Percentiles rank a stretch among this genome's conserved stretches.
Evolutionary conservation across 192 early-diverging fungal species (phyloP).

Genomic region (Geranomyces michiganensis): DNA sequence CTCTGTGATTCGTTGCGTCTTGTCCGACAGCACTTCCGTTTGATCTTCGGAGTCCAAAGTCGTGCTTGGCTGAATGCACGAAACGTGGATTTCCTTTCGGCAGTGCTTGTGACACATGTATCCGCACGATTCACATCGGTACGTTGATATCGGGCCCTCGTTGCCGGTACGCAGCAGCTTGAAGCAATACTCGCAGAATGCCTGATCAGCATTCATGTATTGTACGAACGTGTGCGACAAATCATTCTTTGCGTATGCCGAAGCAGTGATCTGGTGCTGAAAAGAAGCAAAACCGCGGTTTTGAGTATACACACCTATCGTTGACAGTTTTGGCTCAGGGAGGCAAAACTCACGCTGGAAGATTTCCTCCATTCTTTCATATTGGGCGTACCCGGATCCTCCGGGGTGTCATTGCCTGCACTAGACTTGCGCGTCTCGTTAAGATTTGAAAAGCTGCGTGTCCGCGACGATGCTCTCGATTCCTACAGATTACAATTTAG

Average conservation of each 20-base stretch:
- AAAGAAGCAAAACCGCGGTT: background rate
- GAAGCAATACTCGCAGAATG: slow-evolving; percentile 54
- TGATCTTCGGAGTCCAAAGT: slow-evolving; percentile 38
- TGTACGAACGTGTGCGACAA: slow-evolving; percentile 48
- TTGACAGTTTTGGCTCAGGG: too few species aligned
- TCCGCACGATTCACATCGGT: slow-evolving; percentile 57
- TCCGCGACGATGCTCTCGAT: slow-evolving; percentile 4
- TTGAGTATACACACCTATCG: background rate
- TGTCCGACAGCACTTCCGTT: slow-evolving; percentile 47
- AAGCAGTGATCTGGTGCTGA: slow-evolving; percentile 30
- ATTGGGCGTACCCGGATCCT: background rate
- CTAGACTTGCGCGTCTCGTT: slow-evolving; percentile 25
- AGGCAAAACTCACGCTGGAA: slow-evolving; percentile 18
- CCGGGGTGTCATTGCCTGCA: slow-evolving; percentile 20
- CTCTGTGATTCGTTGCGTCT: slow-evolving; percentile 41
- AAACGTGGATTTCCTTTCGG: slow-evolving; percentile 44
- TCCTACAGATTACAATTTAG: background rate
- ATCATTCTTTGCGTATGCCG: slow-evolving; percentile 16
- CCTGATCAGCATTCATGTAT: slow-evolving; percentile 35
- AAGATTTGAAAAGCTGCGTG: slow-evolving; percentile 32
- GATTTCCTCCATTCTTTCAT: slow-evolving; percentile 31
- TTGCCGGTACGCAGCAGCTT: slow-evolving; percentile 11
- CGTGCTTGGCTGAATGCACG: slow-evolving; percentile 41
- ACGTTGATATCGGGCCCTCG: slow-evolving; percentile 34
- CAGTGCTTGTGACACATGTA: slow-evolving; percentile 57